Evolutionary conservation across 202 grass and related monocot genomes (phyloP), one percentile per base, ranked within the genome.

Genomic region (Zizania palustris): DNA sequence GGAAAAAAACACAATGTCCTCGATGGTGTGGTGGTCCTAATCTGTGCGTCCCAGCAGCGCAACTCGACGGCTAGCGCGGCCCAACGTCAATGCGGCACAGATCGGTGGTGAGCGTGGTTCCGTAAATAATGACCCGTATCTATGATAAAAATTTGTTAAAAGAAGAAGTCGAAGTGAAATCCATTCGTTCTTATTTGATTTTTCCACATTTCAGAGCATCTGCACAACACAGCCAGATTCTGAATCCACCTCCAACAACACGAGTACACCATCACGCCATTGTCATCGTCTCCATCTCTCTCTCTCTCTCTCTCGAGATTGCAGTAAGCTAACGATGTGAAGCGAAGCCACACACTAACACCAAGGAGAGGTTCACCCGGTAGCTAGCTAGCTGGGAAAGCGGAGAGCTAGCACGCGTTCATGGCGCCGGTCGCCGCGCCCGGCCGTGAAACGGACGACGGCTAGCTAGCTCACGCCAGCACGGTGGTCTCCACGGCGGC

Each of bases 401-500:
- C 11, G 9, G 34, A 43, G 1, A 33, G 9, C 18, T 18, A 1
- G 5, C 6, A 1, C 5, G 60, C 4, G 4, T 9, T 12, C 15
- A 53, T 18, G 50, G 49, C 28, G 28, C 28, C 14, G n/a, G n/a
- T n/a, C n/a, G n/a, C n/a, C n/a, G n/a, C n/a, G n/a, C n/a, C n/a
- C n/a, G 6, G 49, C 46, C 46, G 49, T 6, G 49, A 53, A 11
- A 53, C n/a, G 49, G 49, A 18, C n/a, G 36, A 20, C 63, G 0
- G 20, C 20, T 14, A 21, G 35, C n/a, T 16, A 37, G 72, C 9
- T 87, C 73, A 98, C 1, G 95, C 89, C 3, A 87, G 89, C 33
- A 98, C 89, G 5, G 88, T 66, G 69, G 89, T 88, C 80, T 98
- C 91, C 0, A 80, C 84, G 20, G 85, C 13, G 48, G 89, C 53